A percentile compares a stretch with the other conserved stretches of the same genome.
These are phyloP conservation scores for Stagonosporopsis chrysanthemi DNA, from an alignment of 2,329 filamentous ascomycete species.

Conservation along the genomic window DNA sequence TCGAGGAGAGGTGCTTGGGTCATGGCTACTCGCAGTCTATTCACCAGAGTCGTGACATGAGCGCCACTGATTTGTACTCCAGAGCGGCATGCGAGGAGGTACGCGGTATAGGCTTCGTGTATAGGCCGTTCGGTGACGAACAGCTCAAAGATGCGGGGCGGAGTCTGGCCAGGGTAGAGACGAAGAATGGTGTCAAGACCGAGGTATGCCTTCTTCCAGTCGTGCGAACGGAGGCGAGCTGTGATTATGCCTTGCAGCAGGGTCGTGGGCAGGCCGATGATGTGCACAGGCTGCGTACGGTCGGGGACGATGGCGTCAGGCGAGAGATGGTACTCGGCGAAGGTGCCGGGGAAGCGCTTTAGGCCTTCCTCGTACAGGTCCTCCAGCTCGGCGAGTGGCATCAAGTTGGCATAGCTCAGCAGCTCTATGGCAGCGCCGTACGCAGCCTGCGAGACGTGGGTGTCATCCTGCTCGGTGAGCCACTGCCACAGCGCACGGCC, in stretches of 20 bases:
- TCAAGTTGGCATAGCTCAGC: constrained; percentile 52
- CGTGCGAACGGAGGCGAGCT: constrained; percentile 55
- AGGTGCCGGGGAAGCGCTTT: constrained; percentile 56
- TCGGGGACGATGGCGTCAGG: constrained; percentile 57
- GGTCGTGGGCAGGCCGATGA: constrained; percentile 50
- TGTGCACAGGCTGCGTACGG: constrained; percentile 41
- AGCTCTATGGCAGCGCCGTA: constrained; percentile 61
- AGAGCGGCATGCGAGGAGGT: constrained; percentile 57
- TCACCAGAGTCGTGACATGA: constrained; percentile 45
- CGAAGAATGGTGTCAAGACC: constrained; percentile 58
- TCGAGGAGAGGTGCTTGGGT: constrained; percentile 21
- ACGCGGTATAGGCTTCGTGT: constrained; percentile 57
- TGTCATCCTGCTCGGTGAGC: constrained; percentile 54
- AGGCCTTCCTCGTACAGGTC: constrained; percentile 55
- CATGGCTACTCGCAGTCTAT: constrained; percentile 40
- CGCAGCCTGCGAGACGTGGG: constrained; percentile 51
- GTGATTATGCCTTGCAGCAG: constrained; percentile 59
- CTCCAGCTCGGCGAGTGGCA: constrained; percentile 54
- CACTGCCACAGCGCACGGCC: constrained; percentile 58
- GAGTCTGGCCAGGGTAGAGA: constrained; percentile 54
- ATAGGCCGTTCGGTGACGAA: constrained; percentile 57
- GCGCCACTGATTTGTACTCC: constrained; percentile 47
- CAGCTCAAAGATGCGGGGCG: constrained; percentile 53
- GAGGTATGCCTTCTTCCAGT: constrained; percentile 59
- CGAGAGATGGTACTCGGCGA: constrained; percentile 57